A percentile compares a stretch with the other conserved stretches of the same genome.
phyloP scores from a whole-genome alignment of 2,329 filamentous ascomycete genomes.

The Alternaria alternata region DNA sequence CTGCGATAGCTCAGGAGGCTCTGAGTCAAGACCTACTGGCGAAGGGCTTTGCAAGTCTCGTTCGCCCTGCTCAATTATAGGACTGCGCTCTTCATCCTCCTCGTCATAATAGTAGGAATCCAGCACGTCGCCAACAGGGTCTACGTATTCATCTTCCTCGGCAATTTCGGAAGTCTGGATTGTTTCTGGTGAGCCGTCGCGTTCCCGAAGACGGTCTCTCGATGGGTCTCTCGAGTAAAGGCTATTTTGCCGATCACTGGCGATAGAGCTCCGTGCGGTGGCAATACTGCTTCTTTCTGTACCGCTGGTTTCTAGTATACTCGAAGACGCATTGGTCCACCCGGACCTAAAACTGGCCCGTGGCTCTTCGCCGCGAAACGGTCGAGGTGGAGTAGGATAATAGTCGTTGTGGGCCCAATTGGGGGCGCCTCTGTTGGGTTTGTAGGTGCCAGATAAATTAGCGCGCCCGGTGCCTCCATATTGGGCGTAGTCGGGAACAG shows the following conservation, averaged over 20 bases:
- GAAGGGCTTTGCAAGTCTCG: slow-evolving; percentile 27
- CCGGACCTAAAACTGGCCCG: slow-evolving; percentile 68
- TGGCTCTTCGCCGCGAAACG: slow-evolving; percentile 53
- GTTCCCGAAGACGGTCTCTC: slow-evolving; percentile 34
- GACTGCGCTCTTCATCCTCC: slow-evolving; percentile 38
- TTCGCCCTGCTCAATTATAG: slow-evolving; percentile 16
- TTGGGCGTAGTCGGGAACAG: slow-evolving; percentile 49
- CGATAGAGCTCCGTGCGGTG: slow-evolving; percentile 78
- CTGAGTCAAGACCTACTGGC: slow-evolving; percentile 27
- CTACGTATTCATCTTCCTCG: slow-evolving; percentile 56
- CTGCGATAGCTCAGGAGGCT: slow-evolving; percentile 37
- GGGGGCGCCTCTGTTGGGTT: slow-evolving; percentile 46
- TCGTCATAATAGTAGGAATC: slow-evolving; percentile 67
- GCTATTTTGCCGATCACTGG: slow-evolving; percentile 59
- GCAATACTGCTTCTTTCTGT: slow-evolving; percentile 84
- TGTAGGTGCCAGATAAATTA: slow-evolving; percentile 47
- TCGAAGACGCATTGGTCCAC: slow-evolving; percentile 66
- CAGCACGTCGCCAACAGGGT: slow-evolving; percentile 66
- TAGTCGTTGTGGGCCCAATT: slow-evolving; percentile 49
- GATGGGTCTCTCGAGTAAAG: slow-evolving; percentile 56
- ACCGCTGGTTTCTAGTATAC: slow-evolving; percentile 64
- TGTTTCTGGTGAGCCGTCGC: slow-evolving; percentile 43
- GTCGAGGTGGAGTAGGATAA: slow-evolving; percentile 35
- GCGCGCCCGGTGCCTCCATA: slow-evolving; percentile 37
- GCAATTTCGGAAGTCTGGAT: slow-evolving; percentile 33